Base-by-base conservation (phyloP, 495 filamentous ascomycete genomes). In the Cudoniella acicularis region DNA sequence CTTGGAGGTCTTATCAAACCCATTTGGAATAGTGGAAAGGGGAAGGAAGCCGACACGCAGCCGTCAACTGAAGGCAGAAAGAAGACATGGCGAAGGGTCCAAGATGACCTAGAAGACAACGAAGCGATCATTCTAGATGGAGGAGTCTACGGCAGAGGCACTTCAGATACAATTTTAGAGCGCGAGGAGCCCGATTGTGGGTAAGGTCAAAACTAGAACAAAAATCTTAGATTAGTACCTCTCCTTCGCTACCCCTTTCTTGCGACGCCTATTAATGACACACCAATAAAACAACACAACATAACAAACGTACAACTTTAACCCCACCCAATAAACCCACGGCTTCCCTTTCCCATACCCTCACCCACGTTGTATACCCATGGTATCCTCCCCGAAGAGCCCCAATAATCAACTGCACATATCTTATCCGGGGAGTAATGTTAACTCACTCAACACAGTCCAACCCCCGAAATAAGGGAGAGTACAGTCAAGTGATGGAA, bases 81-180 rank as follows among this genome's bases (percentile, higher is more conserved):
- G 49, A 78, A 77, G 57, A 82, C 80, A 2, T 97, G 93, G 94
- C 77, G 92, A 49, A 83, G 91, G 60, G 93, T 96, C 0, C 95
- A 98, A 68, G 91, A 97, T 73, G 90, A 96, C 64, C 77, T 85
- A 41, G 88, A 92, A 51, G 85, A 97, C 69, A 97, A 96, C 64
- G 93, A 96, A 73, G 82, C 80, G n/a, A 86, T 92, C 73, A 96
- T 96, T 60, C 72, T 96, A 3, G 88, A 96, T 72, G 93, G 93
- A 0, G 89, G 93, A 10, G 66, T 83, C 3, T 84, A 88, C 70
- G 89, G 90, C 61, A 73, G 65, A 1, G 58, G 54, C 17, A 54
- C 46, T 11, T 30, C 40, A 18, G 54, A 47, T 52, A 67, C 49
- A 59, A 55, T 64, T 52, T 58, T 79, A 66, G 73, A 78, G 72